phyloP scores from a whole-genome alignment of 306 rosid genomes.

The Urtica urens region DNA sequence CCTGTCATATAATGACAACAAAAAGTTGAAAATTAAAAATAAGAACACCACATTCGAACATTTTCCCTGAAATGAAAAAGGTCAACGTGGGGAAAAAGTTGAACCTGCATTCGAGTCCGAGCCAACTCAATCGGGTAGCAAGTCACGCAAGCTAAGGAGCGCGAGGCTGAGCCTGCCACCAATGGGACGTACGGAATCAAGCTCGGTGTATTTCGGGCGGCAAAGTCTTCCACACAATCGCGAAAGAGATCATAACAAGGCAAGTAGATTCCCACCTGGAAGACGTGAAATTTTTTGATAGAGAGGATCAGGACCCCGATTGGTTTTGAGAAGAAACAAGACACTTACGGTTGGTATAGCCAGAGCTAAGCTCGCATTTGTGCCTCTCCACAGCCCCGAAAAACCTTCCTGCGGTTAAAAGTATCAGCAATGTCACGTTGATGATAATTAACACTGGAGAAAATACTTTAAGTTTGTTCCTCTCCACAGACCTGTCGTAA shows the following conservation, averaged over 20 bases:
- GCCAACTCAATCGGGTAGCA: slow-evolving; percentile 90
- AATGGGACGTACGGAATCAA: slow-evolving; percentile 79
- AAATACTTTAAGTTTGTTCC: too few relatives aligned
- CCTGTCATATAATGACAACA: slow-evolving; percentile 28
- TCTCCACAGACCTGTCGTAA: slow-evolving; percentile 64
- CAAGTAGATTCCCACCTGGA: slow-evolving; percentile 93
- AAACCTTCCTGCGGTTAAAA: slow-evolving; percentile 98
- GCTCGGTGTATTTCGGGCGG: slow-evolving; percentile 46
- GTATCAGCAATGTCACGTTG: slow-evolving; percentile 1
- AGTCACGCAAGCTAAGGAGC: slow-evolving; percentile 83
- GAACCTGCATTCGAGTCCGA: slow-evolving; percentile 96
- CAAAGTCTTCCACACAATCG: slow-evolving; percentile 57
- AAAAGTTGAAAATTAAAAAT: background rate
- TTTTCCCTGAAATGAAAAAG: background rate
- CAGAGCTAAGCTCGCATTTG: slow-evolving; percentile 77
- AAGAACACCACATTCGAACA: slow-evolving; percentile 2
- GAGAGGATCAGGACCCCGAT: background rate
- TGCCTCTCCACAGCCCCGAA: slow-evolving; percentile 84
- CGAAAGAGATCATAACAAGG: slow-evolving; percentile 90
- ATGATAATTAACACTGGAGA: slow-evolving; percentile 2
- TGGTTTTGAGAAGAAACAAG: background rate
- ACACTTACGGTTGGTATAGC: slow-evolving; percentile 89
- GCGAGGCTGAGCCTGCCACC: slow-evolving; percentile 84
- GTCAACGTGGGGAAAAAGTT: background rate
- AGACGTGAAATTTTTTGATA: slow-evolving; percentile 8